Percentiles rank a stretch among this genome's conserved stretches.
These are phyloP conservation scores for Glomus cerebriforme DNA, from an alignment of 192 early-diverging fungal species.

Conservation along the genomic window DNA sequence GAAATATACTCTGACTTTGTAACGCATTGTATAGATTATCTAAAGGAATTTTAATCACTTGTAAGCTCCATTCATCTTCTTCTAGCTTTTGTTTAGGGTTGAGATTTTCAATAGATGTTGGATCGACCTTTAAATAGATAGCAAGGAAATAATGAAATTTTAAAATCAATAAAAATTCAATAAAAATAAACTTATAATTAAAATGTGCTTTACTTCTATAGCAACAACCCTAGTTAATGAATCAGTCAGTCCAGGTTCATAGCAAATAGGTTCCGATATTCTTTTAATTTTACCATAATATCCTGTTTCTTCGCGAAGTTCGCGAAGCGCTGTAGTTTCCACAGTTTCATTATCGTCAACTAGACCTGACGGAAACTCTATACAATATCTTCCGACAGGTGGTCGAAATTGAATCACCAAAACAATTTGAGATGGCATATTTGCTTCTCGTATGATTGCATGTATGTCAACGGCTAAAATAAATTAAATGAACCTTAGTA, in stretches of 20 bases:
- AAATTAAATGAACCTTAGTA: neutral
- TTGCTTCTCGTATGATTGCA: conserved; percentile 35
- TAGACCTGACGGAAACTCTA: conserved; percentile 55
- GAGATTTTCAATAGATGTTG: conserved; percentile 27
- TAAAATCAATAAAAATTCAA: neutral
- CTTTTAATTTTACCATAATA: conserved; percentile 33
- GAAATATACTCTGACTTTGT: conserved; percentile 43
- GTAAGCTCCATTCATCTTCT: conserved; percentile 58
- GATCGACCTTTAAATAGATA: conserved; percentile 32
- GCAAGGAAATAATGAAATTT: neutral
- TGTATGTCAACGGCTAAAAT: conserved; percentile 50
- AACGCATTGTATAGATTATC: conserved; percentile 34
- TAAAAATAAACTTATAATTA: too few species aligned
- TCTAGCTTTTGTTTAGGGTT: conserved; percentile 39
- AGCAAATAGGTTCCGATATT: conserved; percentile 38
- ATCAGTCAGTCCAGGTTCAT: conserved; percentile 55
- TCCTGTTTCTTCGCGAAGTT: conserved; percentile 53
- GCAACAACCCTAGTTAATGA: conserved; percentile 44
- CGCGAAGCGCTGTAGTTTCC: conserved; percentile 43
- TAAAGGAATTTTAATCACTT: conserved; percentile 43
- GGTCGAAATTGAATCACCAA: conserved; percentile 53
- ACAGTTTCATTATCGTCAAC: conserved; percentile 46
- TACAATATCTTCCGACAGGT: conserved; percentile 39
- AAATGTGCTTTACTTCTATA: conserved; percentile 48
- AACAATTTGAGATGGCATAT: conserved; percentile 35